Evolutionary conservation across 441 rosid genomes (phyloP), one percentile per base, ranked within the genome.

Genomic region (Bruguiera hainesii): DNA sequence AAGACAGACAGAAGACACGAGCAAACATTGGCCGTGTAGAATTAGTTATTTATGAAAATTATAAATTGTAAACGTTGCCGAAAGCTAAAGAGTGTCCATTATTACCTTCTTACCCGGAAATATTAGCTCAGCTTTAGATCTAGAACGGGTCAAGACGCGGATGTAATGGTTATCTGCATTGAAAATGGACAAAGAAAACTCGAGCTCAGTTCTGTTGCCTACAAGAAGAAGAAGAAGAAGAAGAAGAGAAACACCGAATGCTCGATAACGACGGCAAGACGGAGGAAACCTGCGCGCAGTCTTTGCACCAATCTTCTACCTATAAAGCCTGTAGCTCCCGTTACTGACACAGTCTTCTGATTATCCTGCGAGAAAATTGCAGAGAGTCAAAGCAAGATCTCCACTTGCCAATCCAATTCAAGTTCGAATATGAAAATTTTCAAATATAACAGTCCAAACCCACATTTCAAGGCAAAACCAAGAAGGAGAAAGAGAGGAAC

Each of bases 61-160:
- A 42, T 2, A 11, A 42, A 3, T 42, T 42, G 48, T 3, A 13
- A 42, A 13, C 16, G 15, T 42, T 42, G 18, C 18, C 3, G 48
- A 42, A 13, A 42, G 4, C 48, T 11, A 71, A 48, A 71, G 74
- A 59, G 70, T 66, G 63, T 56, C 64, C 37, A 42, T 35, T 79
- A 80, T 90, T 91, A 91, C 97, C 97, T 94, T 87, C 97, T 91
- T 94, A 94, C 97, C 98, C 61, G 97, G 97, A 89, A 91, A 94
- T 78, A 87, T 82, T 79, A 77, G 74, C 82, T 85, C 81, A 49
- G 99, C 97, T 82, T 85, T 88, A 37, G 97, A 87, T 81, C 76
- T 85, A 28, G 96, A 88, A 72, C 96, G 96, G 39, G 96, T 90
- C 77, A 92, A 84, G 79, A 92, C 89, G 56, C 81, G 86, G 65